phyloP scores from a whole-genome alignment of 2,329 filamentous ascomycete species.

The Acrocalymma vagum region DNA sequence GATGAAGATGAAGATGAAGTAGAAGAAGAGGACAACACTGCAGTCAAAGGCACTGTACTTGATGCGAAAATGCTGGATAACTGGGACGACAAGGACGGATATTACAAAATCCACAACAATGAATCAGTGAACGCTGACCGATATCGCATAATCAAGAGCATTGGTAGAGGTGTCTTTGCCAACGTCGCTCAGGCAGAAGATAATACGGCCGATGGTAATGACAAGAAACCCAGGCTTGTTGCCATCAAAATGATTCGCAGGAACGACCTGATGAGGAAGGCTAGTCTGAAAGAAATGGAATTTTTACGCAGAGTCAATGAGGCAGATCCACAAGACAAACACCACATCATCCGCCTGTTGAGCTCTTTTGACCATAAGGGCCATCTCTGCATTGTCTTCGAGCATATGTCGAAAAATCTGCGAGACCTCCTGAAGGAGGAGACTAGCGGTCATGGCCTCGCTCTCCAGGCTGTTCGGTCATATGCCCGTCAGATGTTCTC shows the following conservation, averaged over 20 bases:
- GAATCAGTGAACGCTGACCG: conserved; percentile 86
- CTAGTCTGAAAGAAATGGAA: conserved; percentile 91
- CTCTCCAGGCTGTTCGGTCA: conserved; percentile 82
- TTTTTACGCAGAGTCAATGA: conserved; percentile 88
- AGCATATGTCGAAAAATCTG: conserved; percentile 84
- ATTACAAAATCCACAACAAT: conserved; percentile 93
- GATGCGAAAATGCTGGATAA: conserved; percentile 87
- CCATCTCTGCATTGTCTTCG: conserved; percentile 96
- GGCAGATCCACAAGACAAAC: conserved; percentile 86
- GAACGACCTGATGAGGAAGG: conserved; percentile 92
- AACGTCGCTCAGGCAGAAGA: conserved; percentile 83
- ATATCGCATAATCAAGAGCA: conserved; percentile 85
- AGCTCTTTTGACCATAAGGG: conserved; percentile 92
- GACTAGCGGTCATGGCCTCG: conserved; percentile 80
- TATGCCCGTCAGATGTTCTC: conserved; percentile 97
- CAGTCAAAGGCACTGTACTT: conserved; percentile 47
- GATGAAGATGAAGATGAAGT: conserved; percentile 76
- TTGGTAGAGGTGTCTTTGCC: conserved; percentile 96
- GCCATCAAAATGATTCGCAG: conserved; percentile 98
- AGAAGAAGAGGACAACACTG: conserved; percentile 60
- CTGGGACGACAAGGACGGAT: conserved; percentile 92
- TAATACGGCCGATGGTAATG: conserved; percentile 47
- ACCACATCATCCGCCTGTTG: conserved; percentile 89
- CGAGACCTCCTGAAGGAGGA: conserved; percentile 96
- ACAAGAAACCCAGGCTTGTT: conserved; percentile 66